These are phyloP conservation scores for Ceratocystiopsis sp. DNA, from an alignment of 2,329 filamentous ascomycete species.

Conservation along the genomic window DNA sequence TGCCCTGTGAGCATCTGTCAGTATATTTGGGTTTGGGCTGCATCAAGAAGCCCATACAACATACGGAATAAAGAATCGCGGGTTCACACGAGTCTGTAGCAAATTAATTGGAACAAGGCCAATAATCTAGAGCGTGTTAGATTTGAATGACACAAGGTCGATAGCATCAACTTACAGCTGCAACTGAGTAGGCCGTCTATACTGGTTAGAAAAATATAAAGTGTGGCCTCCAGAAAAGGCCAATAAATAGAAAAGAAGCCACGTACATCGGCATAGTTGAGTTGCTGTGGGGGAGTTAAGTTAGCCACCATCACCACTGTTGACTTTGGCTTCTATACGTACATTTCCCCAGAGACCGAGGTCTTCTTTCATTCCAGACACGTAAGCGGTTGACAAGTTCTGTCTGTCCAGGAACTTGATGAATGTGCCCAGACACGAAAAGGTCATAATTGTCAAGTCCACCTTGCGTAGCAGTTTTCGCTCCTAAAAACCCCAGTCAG, in stretches of 20 bases:
- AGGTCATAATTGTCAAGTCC: slow-evolving; percentile 5
- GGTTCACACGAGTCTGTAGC: slow-evolving; percentile 2
- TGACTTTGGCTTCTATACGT: background rate
- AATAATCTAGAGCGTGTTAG: slow-evolving; percentile 4
- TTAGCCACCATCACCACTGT: background rate
- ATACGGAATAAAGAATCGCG: slow-evolving; percentile 6
- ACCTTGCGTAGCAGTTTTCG: background rate
- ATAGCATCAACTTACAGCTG: background rate
- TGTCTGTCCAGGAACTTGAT: slow-evolving; percentile 4
- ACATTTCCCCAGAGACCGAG: slow-evolving; percentile 7
- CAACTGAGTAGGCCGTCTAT: slow-evolving; percentile 1
- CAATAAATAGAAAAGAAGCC: no score
- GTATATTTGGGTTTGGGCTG: no score
- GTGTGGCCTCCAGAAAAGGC: no score
- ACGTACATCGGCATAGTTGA: slow-evolving; percentile 5
- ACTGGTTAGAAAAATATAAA: no score
- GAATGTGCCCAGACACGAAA: slow-evolving; percentile 4
- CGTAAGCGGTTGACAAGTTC: slow-evolving; percentile 5
- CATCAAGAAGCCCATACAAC: no score
- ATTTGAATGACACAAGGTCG: background rate
- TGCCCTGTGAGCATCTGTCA: background rate
- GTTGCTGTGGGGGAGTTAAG: background rate
- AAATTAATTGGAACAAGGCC: slow-evolving; percentile 5
- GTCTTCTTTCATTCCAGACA: slow-evolving; percentile 8
- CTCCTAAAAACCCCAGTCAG: no score